These are phyloP conservation scores for Astragalus membranaceus DNA, from an alignment of 306 rosid species.

Conservation along the genomic window DNA sequence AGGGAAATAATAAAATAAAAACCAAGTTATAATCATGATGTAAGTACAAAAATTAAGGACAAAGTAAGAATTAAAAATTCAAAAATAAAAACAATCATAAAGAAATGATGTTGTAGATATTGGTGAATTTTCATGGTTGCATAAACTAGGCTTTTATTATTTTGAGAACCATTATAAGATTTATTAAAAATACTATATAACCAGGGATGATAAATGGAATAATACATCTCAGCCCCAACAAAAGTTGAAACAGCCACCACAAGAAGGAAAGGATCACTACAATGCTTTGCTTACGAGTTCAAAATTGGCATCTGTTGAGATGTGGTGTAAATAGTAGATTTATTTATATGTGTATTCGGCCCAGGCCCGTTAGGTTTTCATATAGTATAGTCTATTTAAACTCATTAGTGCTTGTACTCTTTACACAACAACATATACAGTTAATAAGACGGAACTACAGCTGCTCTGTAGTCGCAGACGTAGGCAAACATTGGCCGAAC, in stretches of 20 bases:
- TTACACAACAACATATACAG: no score
- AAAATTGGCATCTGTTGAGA: no score
- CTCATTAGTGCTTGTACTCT: no score
- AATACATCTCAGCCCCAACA: background rate
- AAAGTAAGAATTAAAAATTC: background rate
- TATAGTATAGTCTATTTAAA: no score
- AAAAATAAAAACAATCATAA: background rate
- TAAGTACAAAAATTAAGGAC: background rate
- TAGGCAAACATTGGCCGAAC: no score
- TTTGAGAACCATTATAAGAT: background rate
- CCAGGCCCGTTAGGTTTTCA: no score
- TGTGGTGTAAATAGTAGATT: no score
- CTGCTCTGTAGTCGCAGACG: no score
- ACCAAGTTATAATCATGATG: background rate
- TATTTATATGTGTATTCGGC: no score
- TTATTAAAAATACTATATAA: background rate
- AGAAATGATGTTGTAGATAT: background rate
- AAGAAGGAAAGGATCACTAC: background rate
- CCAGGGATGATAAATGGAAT: background rate
- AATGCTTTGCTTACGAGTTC: background rate
- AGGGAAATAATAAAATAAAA: background rate
- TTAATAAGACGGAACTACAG: no score
- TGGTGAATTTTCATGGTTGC: background rate
- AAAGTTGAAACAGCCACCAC: slow-evolving; percentile 7
- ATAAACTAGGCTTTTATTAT: background rate